phyloP scores from a whole-genome alignment of 2,329 filamentous ascomycete genomes.

The Fusarium brachygibbosum region DNA sequence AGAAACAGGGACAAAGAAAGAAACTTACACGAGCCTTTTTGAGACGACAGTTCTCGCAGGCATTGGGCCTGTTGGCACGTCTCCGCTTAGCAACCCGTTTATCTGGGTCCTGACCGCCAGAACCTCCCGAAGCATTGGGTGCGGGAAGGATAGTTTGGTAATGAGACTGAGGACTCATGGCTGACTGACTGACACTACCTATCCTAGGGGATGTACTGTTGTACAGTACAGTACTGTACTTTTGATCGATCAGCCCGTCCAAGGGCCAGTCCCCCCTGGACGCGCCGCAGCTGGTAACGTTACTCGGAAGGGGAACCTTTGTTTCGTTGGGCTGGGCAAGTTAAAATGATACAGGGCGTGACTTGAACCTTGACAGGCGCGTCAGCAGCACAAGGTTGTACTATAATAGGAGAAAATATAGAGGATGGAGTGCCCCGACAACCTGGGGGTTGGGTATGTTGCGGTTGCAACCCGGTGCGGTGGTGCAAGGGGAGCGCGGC shows the following conservation, averaged over 20 bases:
- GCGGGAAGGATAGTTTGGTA: conserved; percentile 25
- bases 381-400: background rate
- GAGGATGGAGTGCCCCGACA: background rate
- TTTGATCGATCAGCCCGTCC: background rate
- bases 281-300: background rate
- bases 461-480: background rate
- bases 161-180: conserved; percentile 15
- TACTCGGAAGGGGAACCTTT: too few species aligned
- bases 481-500: background rate
- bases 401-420: background rate
- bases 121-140: conserved; percentile 1
- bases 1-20: background rate
- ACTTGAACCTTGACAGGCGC: too few species aligned
- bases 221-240: too few species aligned
- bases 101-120: conserved; percentile 20
- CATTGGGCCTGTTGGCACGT: conserved; percentile 30
- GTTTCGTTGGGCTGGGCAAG: too few species aligned
- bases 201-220: too few species aligned
- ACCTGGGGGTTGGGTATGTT: conserved; percentile 1
- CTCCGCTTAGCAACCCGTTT: conserved; percentile 20
- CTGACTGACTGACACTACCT: background rate
- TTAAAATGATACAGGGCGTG: too few species aligned
- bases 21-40: conserved; percentile 39
- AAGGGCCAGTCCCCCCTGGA: conserved; percentile 3
- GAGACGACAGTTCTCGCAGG: conserved; percentile 32